Conservation (phyloP, 805 yeast genomes). For the Saturnispora serradocipensis region DNA sequence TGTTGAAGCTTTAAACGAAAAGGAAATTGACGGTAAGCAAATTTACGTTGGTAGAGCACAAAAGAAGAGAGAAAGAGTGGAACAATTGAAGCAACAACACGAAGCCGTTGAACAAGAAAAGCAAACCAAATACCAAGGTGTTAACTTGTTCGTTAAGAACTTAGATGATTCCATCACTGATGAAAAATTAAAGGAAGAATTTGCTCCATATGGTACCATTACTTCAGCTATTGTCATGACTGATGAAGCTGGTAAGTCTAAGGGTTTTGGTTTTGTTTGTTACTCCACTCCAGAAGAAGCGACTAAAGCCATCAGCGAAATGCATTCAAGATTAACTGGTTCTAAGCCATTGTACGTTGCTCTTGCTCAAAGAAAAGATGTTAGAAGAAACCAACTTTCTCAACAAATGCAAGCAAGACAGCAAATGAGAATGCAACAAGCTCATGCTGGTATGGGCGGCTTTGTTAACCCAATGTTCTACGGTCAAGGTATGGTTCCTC, state of each 20-base stretch:
- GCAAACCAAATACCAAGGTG: constrained; percentile 92
- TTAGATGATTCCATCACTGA: constrained; percentile 89
- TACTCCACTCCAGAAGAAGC: constrained; percentile 98
- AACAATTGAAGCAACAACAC: constrained; percentile 90
- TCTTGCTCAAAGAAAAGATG: constrained; percentile 97
- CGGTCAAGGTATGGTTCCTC: constrained; percentile 55
- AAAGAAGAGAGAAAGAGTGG: constrained; percentile 95
- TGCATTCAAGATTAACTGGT: constrained; percentile 93
- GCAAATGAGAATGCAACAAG: constrained; percentile 97
- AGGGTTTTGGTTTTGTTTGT: constrained; percentile 98
- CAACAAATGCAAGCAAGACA: constrained; percentile 98
- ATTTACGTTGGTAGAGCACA: constrained; percentile 98
- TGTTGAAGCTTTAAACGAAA: constrained; percentile 83
- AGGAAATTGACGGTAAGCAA: constrained; percentile 75
- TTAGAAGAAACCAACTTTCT: constrained; percentile 91
- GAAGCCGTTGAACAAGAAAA: constrained; percentile 89
- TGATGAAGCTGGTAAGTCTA: constrained; percentile 89
- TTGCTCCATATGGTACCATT: constrained; percentile 87
- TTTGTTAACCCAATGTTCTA: constrained; percentile 82
- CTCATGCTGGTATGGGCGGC: constrained; percentile 78
- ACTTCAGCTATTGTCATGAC: constrained; percentile 95
- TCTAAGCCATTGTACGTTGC: constrained; percentile 98
- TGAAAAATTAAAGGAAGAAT: constrained; percentile 85
- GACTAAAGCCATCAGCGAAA: constrained; percentile 94
- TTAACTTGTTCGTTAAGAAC: constrained; percentile 93